Conservation (phyloP, 2,329 filamentous ascomycete genomes). For the Metarhizium guizhouense region DNA sequence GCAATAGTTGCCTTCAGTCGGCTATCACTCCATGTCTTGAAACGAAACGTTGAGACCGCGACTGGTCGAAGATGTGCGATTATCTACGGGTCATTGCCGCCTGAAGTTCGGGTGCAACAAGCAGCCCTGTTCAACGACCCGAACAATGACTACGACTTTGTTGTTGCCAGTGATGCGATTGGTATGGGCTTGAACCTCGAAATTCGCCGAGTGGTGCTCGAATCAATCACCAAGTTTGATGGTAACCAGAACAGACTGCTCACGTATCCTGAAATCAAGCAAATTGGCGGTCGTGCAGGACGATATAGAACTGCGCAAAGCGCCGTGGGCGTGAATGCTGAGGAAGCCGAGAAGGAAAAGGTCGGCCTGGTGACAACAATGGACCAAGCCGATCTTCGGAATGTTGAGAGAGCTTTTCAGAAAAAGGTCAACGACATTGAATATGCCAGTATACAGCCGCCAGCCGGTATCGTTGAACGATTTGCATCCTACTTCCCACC, state of each 20-base stretch:
- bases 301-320: constrained; percentile 61
- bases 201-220: constrained; percentile 85
- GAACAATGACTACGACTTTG: constrained; percentile 86
- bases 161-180: constrained; percentile 91
- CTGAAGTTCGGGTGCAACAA: constrained; percentile 86
- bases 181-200: constrained; percentile 95
- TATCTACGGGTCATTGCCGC: constrained; percentile 84
- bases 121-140: constrained; percentile 92
- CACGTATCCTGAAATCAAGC: constrained; percentile 72
- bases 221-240: constrained; percentile 65
- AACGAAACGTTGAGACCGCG: constrained; percentile 62
- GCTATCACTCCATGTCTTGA: constrained; percentile 70
- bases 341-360: constrained; percentile 23
- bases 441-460: constrained; percentile 67
- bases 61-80: constrained; percentile 81
- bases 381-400: constrained; percentile 56
- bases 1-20: constrained; percentile 84
- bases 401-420: constrained; percentile 54
- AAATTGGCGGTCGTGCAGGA: constrained; percentile 89
- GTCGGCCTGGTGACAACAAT: constrained; percentile 74
- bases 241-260: constrained; percentile 50
- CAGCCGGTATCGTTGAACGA: constrained; percentile 58
- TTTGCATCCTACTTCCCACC: constrained; percentile 78
- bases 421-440: constrained; percentile 56
- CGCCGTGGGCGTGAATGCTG: constrained; percentile 6